A percentile compares a stretch with the other conserved stretches of the same genome.
These are phyloP conservation scores for Backusella psychrophila DNA, from an alignment of 192 early-diverging fungal genomes.

Conservation along the genomic window DNA sequence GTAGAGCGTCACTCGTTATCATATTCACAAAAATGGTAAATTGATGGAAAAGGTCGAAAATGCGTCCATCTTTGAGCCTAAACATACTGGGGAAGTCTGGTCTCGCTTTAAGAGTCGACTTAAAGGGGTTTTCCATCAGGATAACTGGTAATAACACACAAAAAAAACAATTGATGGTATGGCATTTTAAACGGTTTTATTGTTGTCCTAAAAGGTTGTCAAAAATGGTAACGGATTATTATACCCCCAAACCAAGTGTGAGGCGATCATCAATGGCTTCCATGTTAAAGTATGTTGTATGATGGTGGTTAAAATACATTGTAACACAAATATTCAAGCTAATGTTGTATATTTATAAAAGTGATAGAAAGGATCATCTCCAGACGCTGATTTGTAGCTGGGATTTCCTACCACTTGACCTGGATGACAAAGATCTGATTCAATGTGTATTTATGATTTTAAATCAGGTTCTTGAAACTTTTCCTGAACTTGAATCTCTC, in stretches of 20 bases:
- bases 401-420: conserved; percentile 66
- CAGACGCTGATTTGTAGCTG: conserved; percentile 59
- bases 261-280: conserved; percentile 1
- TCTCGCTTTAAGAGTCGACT: conserved; percentile 14
- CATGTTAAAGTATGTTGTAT: conserved; percentile 15
- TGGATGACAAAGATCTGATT: conserved; percentile 61
- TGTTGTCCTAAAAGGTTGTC: conserved; percentile 16
- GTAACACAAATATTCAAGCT: background rate
- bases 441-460: conserved; percentile 68
- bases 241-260: conserved; percentile 22
- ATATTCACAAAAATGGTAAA: background rate
- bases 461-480: conserved; percentile 55
- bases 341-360: background rate
- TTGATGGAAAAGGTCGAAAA: background rate
- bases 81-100: conserved; percentile 14
- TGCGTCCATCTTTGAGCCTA: background rate
- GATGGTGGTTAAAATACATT: background rate
- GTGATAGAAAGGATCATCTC: conserved; percentile 45
- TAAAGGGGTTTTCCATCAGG: conserved; percentile 18
- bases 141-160: conserved; percentile 12
- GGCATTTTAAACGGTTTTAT: too few species aligned
- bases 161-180: background rate
- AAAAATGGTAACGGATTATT: conserved; percentile 19
- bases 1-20: conserved; percentile 13
- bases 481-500: conserved; percentile 54